Evolutionary conservation across 352 stramenopile genomes (phyloP), one percentile per base, ranked within the genome.

Genomic region (Lagenidium sp.): DNA sequence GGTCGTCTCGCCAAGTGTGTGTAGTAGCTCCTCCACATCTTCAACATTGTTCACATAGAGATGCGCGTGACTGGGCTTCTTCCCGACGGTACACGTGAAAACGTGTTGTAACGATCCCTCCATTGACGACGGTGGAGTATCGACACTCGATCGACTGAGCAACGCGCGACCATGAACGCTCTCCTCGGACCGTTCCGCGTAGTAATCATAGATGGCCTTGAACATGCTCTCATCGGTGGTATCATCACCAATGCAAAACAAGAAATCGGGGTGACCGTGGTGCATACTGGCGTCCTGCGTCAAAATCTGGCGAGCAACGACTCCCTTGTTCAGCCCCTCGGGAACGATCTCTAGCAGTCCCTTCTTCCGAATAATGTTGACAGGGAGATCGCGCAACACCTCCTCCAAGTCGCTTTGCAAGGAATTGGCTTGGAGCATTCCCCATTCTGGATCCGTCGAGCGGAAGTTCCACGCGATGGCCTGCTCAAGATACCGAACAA

Each of bases 141-240:
- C 54, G 37, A 46, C 46, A 11, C 63, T 55, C 10, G 55, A 50
- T 16, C 40, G 47, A 41, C 39, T 23, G 19, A 42, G 40, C 47
- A 12, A 42, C 28, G 34, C 49, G 40, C 32, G 39, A 19, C 72
- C 78, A 36, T 91, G 75, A 26, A 88, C 61, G 42, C 65, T 91
- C 49, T 91, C 78, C 29, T 94, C 82, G 10, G 75, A 88, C 3
- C 79, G 69, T 55, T 94, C 74, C 1, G 81, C 80, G 46, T 95
- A 94, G 66, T 92, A 95, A 50, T 93, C 81, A 63, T 95, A 95
- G 55, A 96, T 86, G 37, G 75, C 61, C 48, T 87, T 88, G 68
- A 99, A 99, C 95, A 99, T 99, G 54, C 95, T 97, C 64, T 99
- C 95, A 56, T 99, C 95, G 5, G 89, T 96, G 37, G 93, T 95